A percentile compares a stretch with the other conserved stretches of the same genome.
phyloP scores from a whole-genome alignment of 257 asterid species.

The Avicennia marina region DNA sequence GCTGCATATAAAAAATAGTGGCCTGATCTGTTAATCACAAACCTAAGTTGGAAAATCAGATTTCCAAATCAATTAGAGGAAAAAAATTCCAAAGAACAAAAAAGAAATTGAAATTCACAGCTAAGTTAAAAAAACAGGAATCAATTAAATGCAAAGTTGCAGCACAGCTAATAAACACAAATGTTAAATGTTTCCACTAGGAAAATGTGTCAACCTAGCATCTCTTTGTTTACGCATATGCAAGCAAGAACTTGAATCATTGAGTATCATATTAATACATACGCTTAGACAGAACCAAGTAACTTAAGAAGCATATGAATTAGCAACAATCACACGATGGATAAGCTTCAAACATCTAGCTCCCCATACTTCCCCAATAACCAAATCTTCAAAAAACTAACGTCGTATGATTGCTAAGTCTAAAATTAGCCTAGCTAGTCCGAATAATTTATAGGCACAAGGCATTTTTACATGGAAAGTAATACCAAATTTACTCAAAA shows the following conservation, averaged over 20 bases:
- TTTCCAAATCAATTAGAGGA: too few relatives aligned
- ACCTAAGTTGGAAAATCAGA: background rate
- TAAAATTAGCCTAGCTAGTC: too few relatives aligned
- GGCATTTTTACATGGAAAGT: background rate
- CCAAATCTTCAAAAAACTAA: too few relatives aligned
- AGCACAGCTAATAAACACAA: background rate
- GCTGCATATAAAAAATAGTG: slow-evolving; percentile 42
- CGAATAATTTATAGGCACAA: background rate
- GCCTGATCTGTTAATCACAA: background rate
- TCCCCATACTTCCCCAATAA: background rate
- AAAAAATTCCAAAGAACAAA: too few relatives aligned
- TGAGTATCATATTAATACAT: too few relatives aligned
- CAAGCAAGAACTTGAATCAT: background rate
- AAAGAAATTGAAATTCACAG: too few relatives aligned
- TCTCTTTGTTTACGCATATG: too few relatives aligned
- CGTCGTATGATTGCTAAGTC: too few relatives aligned
- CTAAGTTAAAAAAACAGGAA: too few relatives aligned
- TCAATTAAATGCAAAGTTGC: background rate
- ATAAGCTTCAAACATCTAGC: background rate
- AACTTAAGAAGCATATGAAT: background rate
- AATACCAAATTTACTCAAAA: background rate
- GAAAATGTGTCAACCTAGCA: background rate
- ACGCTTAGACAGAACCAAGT: background rate
- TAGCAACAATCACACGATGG: background rate
- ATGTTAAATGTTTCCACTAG: too few relatives aligned